Evolutionary conservation across 2,329 filamentous ascomycete genomes (phyloP).

Genomic region (Thielaviopsis populi): DNA sequence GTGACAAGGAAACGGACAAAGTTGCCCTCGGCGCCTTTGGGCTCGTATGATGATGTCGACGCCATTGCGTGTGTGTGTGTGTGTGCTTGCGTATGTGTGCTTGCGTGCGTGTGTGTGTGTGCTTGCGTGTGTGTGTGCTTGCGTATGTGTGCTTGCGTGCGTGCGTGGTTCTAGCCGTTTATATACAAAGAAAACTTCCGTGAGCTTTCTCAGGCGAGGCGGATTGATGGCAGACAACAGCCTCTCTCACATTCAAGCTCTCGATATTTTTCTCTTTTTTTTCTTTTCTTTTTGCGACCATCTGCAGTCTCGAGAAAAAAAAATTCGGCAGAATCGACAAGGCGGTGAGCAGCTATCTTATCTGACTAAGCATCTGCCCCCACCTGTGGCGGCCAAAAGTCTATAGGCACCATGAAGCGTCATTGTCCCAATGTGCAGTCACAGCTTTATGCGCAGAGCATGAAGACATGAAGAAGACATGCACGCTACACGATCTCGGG

Average conservation of each 20-base stretch:
- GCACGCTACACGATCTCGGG: no score
- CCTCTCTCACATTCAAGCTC: not conserved
- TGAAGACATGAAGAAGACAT: no score
- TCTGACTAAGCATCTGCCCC: slow-evolving; percentile 8
- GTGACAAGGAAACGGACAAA: slow-evolving; percentile 56
- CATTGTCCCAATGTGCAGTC: no score
- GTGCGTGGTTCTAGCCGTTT: not conserved
- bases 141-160: no score
- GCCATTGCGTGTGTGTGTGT: slow-evolving; percentile 10
- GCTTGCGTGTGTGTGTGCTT: not conserved
- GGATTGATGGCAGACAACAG: not conserved
- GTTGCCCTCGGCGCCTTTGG: slow-evolving; percentile 29
- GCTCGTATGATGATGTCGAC: slow-evolving; percentile 1
- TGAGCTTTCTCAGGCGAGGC: not conserved
- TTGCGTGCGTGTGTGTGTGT: not conserved
- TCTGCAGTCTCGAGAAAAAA: slow-evolving; percentile 6
- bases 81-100: not conserved
- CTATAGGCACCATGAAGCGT: no score
- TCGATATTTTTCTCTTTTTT: no score
- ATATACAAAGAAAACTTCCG: not conserved
- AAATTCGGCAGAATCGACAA: slow-evolving; percentile 11
- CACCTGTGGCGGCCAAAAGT: no score
- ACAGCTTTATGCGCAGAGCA: no score
- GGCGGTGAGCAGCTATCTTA: slow-evolving; percentile 7
- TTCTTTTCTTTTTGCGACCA: no score